Percentiles rank a stretch among this genome's conserved stretches.
Conservation (phyloP, 768 basidiomycete species). For the Mycena galopus region DNA sequence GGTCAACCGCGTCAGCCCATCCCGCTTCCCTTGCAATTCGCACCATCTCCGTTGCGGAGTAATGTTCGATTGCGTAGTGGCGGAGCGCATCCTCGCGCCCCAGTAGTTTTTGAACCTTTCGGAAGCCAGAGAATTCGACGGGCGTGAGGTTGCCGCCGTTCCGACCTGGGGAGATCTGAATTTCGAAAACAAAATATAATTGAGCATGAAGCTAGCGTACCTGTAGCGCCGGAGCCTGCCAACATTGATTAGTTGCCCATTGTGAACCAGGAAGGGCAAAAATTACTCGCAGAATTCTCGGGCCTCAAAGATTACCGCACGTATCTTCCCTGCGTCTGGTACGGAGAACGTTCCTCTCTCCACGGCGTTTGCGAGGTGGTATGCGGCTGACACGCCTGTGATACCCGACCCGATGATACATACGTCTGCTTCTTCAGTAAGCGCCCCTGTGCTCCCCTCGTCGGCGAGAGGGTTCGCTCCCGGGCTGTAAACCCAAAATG, state of each 20-base stretch:
- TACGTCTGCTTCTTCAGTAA: constrained; percentile 75
- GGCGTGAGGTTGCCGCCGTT: constrained; percentile 37
- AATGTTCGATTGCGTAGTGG: constrained; percentile 28
- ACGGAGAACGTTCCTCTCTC: constrained; percentile 29
- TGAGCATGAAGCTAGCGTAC: constrained; percentile 58
- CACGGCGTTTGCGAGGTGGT: constrained; percentile 68
- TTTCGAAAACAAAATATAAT: neutral
- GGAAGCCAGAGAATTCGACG: constrained; percentile 15
- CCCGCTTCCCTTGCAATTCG: constrained; percentile 23
- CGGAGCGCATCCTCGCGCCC: constrained; percentile 18
- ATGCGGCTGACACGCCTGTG: constrained; percentile 81
- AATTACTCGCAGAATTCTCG: constrained; percentile 82
- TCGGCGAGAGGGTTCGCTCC: constrained; percentile 75
- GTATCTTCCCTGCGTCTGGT: constrained; percentile 43
- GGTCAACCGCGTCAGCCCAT: constrained; percentile 31
- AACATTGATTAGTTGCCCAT: neutral
- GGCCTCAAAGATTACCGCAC: constrained; percentile 82
- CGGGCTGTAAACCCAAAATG: constrained; percentile 78
- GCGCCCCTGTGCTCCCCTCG: constrained; percentile 71
- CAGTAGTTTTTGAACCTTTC: neutral
- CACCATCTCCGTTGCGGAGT: constrained; percentile 30
- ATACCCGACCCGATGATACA: constrained; percentile 87
- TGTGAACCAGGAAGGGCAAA: neutral
- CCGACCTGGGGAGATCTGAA: constrained; percentile 16
- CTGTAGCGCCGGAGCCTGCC: constrained; percentile 82